These are phyloP conservation scores for Acer yangbiense DNA, from an alignment of 345 rosid species.

Conservation along the genomic window DNA sequence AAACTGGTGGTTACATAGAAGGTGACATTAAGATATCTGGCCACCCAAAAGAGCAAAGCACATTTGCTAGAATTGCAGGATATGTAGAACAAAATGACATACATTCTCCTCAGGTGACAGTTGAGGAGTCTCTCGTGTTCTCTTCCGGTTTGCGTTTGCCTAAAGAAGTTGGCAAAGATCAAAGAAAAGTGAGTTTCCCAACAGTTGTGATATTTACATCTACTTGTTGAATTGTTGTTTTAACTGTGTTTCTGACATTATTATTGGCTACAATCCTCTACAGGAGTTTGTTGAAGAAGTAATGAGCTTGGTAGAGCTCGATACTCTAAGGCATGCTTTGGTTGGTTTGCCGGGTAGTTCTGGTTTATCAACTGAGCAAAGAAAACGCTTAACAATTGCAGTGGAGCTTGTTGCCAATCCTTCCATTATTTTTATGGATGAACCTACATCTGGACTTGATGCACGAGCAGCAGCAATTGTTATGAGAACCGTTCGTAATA, in stretches of 20 bases:
- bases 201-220: neutral
- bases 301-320: constrained; percentile 87
- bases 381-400: constrained; percentile 88
- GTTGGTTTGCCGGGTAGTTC: constrained; percentile 85
- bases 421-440: constrained; percentile 93
- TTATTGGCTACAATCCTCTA: constrained; percentile 17
- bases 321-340: constrained; percentile 64
- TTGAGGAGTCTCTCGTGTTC: constrained; percentile 88
- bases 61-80: constrained; percentile 89
- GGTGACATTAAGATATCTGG: constrained; percentile 88
- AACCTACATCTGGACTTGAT: constrained; percentile 97
- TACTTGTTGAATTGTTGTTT: constrained; percentile 6
- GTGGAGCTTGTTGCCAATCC: constrained; percentile 98
- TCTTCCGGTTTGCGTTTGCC: constrained; percentile 83
- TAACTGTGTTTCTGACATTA: constrained; percentile 8
- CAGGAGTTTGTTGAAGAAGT: constrained; percentile 96
- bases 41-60: constrained; percentile 67
- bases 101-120: constrained; percentile 96
- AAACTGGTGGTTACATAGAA: constrained; percentile 89
- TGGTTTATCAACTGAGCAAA: constrained; percentile 91
- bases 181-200: constrained; percentile 48
- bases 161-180: constrained; percentile 67
- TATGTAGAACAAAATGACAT: constrained; percentile 96
- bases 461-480: constrained; percentile 98
- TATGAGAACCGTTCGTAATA: constrained; percentile 92